Conservation (phyloP, 352 stramenopile genomes). For the Saprolegnia diclina region DNA sequence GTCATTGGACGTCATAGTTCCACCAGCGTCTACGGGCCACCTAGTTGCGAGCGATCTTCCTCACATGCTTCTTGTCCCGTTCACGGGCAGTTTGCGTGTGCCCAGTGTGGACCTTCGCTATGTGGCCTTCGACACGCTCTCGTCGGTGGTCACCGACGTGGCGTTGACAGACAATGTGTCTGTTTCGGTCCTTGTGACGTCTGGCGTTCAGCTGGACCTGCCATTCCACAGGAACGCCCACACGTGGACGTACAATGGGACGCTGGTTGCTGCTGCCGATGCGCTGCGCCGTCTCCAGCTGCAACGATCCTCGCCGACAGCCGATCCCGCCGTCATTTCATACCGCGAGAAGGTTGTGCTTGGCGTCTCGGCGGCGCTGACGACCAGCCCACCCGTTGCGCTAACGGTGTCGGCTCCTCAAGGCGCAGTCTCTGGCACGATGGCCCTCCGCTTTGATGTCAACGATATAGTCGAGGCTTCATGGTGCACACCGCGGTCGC, state of each 20-base stretch:
- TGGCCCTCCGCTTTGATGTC: not conserved
- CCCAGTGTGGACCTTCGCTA: not conserved
- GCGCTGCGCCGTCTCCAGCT: not conserved
- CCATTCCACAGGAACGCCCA: not conserved
- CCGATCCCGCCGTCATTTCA: not conserved
- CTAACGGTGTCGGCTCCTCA: not conserved
- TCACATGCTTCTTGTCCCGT: no score
- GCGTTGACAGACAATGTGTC: not conserved
- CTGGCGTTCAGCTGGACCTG: not conserved
- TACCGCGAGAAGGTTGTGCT: not conserved
- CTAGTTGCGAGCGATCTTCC: no score
- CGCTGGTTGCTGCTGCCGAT: not conserved
- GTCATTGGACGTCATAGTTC: not conserved
- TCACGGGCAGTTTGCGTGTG: no score
- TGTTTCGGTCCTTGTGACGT: not conserved
- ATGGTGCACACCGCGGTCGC: not conserved
- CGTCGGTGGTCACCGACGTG: not conserved
- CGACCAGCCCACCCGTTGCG: slow-evolving; percentile 1
- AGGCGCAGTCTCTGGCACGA: not conserved
- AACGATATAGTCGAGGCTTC: not conserved
- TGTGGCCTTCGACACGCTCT: not conserved
- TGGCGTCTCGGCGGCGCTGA: not conserved
- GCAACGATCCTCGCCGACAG: not conserved
- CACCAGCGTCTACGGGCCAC: not conserved
- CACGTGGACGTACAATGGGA: not conserved